phyloP scores from a whole-genome alignment of 1,284 basidiomycete species.

The Stygiomarasmius scandens region DNA sequence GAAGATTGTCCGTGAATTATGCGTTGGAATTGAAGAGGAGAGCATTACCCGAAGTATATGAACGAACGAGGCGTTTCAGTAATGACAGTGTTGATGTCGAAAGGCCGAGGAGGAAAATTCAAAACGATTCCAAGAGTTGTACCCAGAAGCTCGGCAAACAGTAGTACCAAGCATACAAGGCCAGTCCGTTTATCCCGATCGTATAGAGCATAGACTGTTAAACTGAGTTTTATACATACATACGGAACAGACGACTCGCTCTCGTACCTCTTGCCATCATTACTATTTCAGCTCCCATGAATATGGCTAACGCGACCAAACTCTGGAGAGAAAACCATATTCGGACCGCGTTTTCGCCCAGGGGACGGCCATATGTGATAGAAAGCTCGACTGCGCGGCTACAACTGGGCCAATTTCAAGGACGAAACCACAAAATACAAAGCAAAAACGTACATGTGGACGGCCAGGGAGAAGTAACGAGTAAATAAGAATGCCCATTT shows the following conservation, averaged over 20 bases:
- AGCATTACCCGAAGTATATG: constrained; percentile 19
- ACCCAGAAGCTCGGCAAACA: constrained; percentile 17
- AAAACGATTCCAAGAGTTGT: constrained; percentile 17
- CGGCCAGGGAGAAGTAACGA: constrained; percentile 24
- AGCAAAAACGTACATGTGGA: constrained; percentile 13
- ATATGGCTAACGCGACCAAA: constrained; percentile 19
- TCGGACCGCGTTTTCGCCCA: constrained; percentile 13
- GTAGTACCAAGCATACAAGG: constrained; percentile 15
- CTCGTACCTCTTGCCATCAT: constrained; percentile 24
- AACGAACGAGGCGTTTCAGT: constrained; percentile 15
- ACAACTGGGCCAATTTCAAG: constrained; percentile 8
- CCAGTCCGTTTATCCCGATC: constrained; percentile 18
- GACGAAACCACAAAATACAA: no score
- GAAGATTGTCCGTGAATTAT: neutral
- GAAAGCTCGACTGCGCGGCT: constrained; percentile 14
- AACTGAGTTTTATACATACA: neutral
- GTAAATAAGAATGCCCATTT: constrained; percentile 25
- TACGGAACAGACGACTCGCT: neutral
- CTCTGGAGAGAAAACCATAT: constrained; percentile 24
- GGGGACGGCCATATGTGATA: constrained; percentile 5
- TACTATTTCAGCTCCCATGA: constrained; percentile 23
- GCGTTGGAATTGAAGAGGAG: neutral
- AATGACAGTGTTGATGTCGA: constrained; percentile 4
- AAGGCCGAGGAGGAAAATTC: constrained; percentile 11
- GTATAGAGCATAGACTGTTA: constrained; percentile 25